phyloP scores from a whole-genome alignment of 2,329 filamentous ascomycete species.

The Penicillium polonicum region DNA sequence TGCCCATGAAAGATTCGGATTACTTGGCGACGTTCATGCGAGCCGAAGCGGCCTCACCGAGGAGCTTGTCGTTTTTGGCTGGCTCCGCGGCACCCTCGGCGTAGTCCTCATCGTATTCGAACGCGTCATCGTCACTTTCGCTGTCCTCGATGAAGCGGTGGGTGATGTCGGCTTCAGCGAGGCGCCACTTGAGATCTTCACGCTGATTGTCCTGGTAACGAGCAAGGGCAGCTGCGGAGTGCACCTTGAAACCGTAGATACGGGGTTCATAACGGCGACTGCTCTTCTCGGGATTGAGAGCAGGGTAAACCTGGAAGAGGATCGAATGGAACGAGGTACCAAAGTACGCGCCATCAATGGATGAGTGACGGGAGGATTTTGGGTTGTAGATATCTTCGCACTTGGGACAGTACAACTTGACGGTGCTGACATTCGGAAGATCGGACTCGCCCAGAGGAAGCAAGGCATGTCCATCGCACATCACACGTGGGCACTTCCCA shows the following conservation, averaged over 20 bases:
- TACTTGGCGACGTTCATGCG: slow-evolving; percentile 41
- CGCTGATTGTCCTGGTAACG: slow-evolving; percentile 85
- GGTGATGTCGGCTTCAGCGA: slow-evolving; percentile 69
- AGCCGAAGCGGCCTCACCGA: slow-evolving; percentile 33
- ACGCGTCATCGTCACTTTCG: slow-evolving; percentile 57
- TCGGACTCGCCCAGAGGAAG: slow-evolving; percentile 94
- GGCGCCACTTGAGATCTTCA: slow-evolving; percentile 75
- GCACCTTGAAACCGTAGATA: slow-evolving; percentile 93
- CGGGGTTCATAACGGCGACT: slow-evolving; percentile 82
- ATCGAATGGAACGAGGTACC: slow-evolving; percentile 98
- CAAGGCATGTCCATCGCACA: slow-evolving; percentile 89
- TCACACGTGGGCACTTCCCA: slow-evolving; percentile 93
- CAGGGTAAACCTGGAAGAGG: slow-evolving; percentile 96
- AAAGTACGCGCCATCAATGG: slow-evolving; percentile 97
- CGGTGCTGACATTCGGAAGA: slow-evolving; percentile 79
- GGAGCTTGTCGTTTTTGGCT: slow-evolving; percentile 26
- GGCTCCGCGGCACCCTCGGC: slow-evolving; percentile 34
- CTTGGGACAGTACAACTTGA: slow-evolving; percentile 94
- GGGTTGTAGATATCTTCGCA: slow-evolving; percentile 99
- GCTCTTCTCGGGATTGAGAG: slow-evolving; percentile 82
- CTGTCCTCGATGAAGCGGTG: slow-evolving; percentile 73
- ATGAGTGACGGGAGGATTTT: slow-evolving; percentile 91
- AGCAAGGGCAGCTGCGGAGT: slow-evolving; percentile 80
- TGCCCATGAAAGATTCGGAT: slow-evolving; percentile 19
- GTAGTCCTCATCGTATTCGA: slow-evolving; percentile 41